Percentiles rank a stretch among this genome's conserved stretches.
These are phyloP conservation scores for Ustilago bromivora DNA, from an alignment of 1,284 basidiomycete species.

Conservation along the genomic window DNA sequence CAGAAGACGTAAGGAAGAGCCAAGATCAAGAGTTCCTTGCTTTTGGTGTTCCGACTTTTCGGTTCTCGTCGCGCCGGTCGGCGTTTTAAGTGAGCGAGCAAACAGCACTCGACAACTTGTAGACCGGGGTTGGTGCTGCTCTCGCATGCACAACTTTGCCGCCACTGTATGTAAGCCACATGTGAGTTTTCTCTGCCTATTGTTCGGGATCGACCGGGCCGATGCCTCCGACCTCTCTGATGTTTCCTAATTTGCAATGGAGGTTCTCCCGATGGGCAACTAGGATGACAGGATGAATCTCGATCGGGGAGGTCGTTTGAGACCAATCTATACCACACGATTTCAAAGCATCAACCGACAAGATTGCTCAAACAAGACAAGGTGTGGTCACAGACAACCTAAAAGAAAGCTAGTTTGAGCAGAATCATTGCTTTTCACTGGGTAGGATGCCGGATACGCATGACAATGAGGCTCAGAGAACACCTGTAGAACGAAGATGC, in stretches of 20 bases:
- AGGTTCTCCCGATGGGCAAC: neutral
- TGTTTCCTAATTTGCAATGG: neutral
- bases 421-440: neutral
- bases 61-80: neutral
- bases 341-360: neutral
- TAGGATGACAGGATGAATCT: neutral
- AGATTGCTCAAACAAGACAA: too few relatives aligned
- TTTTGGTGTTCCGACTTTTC: slow-evolving; percentile 4
- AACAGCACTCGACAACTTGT: too few relatives aligned
- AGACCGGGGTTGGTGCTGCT: too few relatives aligned
- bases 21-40: neutral
- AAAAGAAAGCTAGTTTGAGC: neutral
- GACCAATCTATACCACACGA: neutral
- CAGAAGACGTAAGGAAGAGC: too few relatives aligned
- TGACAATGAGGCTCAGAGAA: neutral
- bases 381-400: neutral
- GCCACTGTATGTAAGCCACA: too few relatives aligned
- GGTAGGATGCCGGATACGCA: neutral
- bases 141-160: too few relatives aligned
- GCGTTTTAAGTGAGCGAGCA: slow-evolving; percentile 5
- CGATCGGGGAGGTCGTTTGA: neutral
- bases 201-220: too few relatives aligned
- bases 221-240: too few relatives aligned
- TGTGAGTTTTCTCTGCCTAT: too few relatives aligned
- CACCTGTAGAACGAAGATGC: neutral